Evolutionary conservation across 192 early-diverging fungal genomes (phyloP).

Genomic region (Gonapodya prolifera): DNA sequence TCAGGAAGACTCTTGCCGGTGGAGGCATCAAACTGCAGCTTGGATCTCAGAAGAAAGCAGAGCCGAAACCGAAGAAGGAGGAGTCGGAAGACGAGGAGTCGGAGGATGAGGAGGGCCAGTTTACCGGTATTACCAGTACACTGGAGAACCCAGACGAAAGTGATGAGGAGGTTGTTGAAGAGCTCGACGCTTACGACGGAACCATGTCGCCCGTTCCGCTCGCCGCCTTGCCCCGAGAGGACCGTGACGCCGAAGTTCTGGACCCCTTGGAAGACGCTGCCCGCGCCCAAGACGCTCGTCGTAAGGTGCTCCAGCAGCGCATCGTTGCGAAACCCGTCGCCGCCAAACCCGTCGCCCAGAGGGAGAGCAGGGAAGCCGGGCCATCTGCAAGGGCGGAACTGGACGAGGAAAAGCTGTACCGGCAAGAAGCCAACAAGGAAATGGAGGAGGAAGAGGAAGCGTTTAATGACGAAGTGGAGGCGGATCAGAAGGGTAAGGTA

Average conservation of each 20-base stretch:
- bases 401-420: slow-evolving; percentile 29
- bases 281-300: slow-evolving; percentile 23
- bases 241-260: slow-evolving; percentile 35
- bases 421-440: slow-evolving; percentile 58
- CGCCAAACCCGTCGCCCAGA: slow-evolving; percentile 22
- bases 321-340: slow-evolving; percentile 36
- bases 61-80: slow-evolving; percentile 14
- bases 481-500: slow-evolving; percentile 23
- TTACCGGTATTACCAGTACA: too few species aligned
- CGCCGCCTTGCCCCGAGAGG: slow-evolving; percentile 32
- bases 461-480: not conserved
- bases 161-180: slow-evolving; percentile 30
- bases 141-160: slow-evolving; percentile 29
- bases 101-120: slow-evolving; percentile 32
- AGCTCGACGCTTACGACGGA: slow-evolving; percentile 40
- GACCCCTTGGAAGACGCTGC: slow-evolving; percentile 41
- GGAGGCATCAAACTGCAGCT: slow-evolving; percentile 1
- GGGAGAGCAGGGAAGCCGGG: too few species aligned
- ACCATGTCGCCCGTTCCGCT: slow-evolving; percentile 50
- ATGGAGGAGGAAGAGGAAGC: slow-evolving; percentile 18
- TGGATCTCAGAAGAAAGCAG: not conserved
- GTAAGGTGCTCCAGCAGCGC: slow-evolving; percentile 33
- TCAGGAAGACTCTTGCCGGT: not conserved
- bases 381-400: not conserved
- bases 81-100: slow-evolving; percentile 22